phyloP scores from a whole-genome alignment of 768 basidiomycete species.

The Ramaria sp. region DNA sequence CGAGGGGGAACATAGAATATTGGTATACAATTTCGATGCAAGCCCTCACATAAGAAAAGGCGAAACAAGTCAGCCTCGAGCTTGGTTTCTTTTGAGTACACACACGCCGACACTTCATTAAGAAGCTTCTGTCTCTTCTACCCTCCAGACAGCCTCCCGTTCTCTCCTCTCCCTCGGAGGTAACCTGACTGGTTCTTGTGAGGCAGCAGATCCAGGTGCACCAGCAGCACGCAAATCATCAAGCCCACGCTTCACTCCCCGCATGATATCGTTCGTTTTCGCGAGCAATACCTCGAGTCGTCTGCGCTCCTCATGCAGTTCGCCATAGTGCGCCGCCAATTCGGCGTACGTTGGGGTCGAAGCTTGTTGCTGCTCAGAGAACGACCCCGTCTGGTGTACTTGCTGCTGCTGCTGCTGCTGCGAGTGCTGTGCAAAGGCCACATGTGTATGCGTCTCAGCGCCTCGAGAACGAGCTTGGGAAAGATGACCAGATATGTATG shows the following conservation, averaged over 20 bases:
- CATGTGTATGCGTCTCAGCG: neutral
- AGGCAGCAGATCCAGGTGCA: neutral
- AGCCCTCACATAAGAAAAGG: neutral
- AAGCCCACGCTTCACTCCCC: conserved; percentile 57
- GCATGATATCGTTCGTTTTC: conserved; percentile 64
- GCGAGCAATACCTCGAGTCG: conserved; percentile 65
- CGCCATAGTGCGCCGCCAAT: conserved; percentile 59
- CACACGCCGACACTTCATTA: neutral
- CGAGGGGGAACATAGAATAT: neutral
- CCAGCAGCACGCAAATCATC: conserved; percentile 52
- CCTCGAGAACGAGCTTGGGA: neutral
- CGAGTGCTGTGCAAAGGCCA: neutral
- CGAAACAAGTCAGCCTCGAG: neutral
- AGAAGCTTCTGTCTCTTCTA: neutral
- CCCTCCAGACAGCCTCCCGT: neutral
- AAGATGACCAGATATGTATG: neutral
- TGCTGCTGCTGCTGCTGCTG: neutral
- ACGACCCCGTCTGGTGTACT: neutral
- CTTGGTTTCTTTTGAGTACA: neutral
- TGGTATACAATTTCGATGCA: neutral
- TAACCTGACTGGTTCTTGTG: neutral
- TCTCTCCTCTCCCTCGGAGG: neutral
- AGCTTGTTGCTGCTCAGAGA: neutral
- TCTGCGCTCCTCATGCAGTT: conserved; percentile 51
- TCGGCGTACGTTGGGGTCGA: conserved; percentile 38